A percentile compares a stretch with the other conserved stretches of the same genome.
These are phyloP conservation scores for Didymellaceae sp. DNA, from an alignment of 2,329 filamentous ascomycete genomes.

Conservation along the genomic window DNA sequence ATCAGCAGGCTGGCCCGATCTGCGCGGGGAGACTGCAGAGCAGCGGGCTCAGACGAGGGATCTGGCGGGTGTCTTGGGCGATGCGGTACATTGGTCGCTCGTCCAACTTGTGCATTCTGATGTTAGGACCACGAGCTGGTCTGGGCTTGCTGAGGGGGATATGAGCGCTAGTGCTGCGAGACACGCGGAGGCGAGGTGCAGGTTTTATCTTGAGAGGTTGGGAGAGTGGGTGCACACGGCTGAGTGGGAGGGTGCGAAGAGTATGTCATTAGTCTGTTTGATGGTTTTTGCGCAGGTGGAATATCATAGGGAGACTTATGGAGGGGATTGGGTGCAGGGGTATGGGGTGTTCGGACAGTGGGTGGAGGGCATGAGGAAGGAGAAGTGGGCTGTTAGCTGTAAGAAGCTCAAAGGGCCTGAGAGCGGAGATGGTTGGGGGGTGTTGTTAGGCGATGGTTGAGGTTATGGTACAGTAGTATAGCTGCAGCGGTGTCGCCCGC, in stretches of 20 bases:
- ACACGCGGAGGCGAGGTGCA: slow-evolving; percentile 7
- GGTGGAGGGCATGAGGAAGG: slow-evolving; percentile 10
- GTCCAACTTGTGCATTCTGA: slow-evolving; percentile 12
- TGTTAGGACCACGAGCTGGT: slow-evolving; percentile 14
- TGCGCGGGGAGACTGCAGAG: slow-evolving; percentile 10
- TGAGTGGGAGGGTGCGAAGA: slow-evolving; percentile 10
- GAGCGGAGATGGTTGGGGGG: slow-evolving; percentile 14
- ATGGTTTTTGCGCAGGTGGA: slow-evolving; percentile 20
- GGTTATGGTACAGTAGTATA: too few relatives aligned
- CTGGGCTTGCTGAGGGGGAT: slow-evolving; percentile 9
- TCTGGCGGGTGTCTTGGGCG: slow-evolving; percentile 12
- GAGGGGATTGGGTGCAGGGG: slow-evolving; percentile 20
- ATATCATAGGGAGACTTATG: slow-evolving; percentile 21
- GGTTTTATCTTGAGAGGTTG: slow-evolving; percentile 10
- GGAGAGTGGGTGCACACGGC: slow-evolving; percentile 21
- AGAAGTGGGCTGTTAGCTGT: slow-evolving; percentile 18
- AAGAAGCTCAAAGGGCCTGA: slow-evolving; percentile 17
- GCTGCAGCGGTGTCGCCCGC: too few relatives aligned
- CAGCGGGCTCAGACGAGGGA: slow-evolving; percentile 19
- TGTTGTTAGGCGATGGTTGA: not conserved
- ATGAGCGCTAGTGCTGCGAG: slow-evolving; percentile 8
- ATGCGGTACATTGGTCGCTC: slow-evolving; percentile 10
- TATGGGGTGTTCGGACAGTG: slow-evolving; percentile 22
- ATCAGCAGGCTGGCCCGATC: slow-evolving; percentile 1
- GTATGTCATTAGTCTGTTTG: slow-evolving; percentile 22